Evolutionary conservation across 768 basidiomycete genomes (phyloP).

Genomic region (Trametopsis cervina): DNA sequence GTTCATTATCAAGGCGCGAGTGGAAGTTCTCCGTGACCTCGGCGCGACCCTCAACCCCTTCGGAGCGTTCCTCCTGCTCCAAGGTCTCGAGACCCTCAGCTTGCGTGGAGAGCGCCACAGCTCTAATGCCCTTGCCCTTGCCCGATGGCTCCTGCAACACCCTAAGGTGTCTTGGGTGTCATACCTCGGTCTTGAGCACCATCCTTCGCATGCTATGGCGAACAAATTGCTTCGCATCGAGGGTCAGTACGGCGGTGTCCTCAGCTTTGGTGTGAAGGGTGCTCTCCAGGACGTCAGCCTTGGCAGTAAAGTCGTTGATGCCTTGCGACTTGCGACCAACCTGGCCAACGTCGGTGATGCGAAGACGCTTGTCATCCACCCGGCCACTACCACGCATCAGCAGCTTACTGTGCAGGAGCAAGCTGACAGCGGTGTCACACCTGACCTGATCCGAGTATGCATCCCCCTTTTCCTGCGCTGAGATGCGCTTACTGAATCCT

Average conservation of each 20-base stretch:
- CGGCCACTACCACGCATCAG: conserved; percentile 70
- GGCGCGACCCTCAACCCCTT: conserved; percentile 66
- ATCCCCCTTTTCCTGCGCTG: not conserved
- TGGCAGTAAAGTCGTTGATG: conserved; percentile 62
- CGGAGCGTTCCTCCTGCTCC: conserved; percentile 66
- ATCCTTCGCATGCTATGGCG: conserved; percentile 55
- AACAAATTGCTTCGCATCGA: conserved; percentile 41
- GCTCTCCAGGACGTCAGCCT: conserved; percentile 31
- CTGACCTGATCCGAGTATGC: conserved; percentile 63
- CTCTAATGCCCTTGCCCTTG: conserved; percentile 64
- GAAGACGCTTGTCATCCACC: conserved; percentile 79
- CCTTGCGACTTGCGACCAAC: conserved; percentile 61
- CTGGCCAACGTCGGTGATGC: conserved; percentile 71
- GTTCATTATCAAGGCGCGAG: conserved; percentile 60
- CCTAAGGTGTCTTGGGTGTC: conserved; percentile 69
- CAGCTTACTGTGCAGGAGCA: conserved; percentile 61
- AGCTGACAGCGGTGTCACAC: conserved; percentile 58
- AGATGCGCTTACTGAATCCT: not conserved
- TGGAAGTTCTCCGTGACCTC: conserved; percentile 58
- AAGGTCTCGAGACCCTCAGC: conserved; percentile 73
- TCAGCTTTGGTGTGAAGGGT: conserved; percentile 74
- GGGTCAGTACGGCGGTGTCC: conserved; percentile 62
- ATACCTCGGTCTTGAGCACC: conserved; percentile 62
- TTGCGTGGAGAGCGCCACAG: conserved; percentile 66
- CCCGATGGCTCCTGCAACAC: conserved; percentile 60